These are phyloP conservation scores for Funneliformis mosseae DNA, from an alignment of 192 early-diverging fungal genomes.

Conservation along the genomic window DNA sequence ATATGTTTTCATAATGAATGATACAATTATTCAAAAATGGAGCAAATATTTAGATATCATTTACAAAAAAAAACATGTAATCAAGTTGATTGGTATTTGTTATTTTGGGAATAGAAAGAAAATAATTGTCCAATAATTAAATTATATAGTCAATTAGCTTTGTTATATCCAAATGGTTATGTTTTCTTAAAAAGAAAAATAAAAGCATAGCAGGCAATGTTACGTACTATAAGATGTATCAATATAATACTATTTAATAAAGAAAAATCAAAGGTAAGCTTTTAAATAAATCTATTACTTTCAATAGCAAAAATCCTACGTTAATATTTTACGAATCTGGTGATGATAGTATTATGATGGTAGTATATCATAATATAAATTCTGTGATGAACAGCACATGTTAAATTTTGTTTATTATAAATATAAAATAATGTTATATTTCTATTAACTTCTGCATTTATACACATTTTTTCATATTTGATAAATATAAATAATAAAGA, in stretches of 20 bases:
- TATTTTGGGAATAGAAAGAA: not conserved
- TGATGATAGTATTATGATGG: too few species aligned
- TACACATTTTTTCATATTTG: too few species aligned
- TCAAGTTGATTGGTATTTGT: not conserved
- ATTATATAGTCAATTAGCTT: not conserved
- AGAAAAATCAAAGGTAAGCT: not conserved
- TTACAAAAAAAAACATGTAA: too few species aligned
- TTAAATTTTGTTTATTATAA: too few species aligned
- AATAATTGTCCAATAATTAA: not conserved
- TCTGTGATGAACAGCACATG: too few species aligned
- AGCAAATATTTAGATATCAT: not conserved
- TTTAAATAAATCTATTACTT: not conserved
- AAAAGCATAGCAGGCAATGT: not conserved
- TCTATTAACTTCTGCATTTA: too few species aligned
- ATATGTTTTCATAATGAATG: not conserved
- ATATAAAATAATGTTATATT: too few species aligned
- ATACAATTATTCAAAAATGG: not conserved
- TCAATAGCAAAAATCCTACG: too few species aligned
- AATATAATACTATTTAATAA: conserved; percentile 10
- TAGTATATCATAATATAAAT: too few species aligned
- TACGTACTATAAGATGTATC: not conserved
- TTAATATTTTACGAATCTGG: too few species aligned
- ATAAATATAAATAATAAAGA: too few species aligned
- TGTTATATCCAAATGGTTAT: not conserved
- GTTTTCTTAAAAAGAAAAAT: not conserved